These are phyloP conservation scores for Copromyces sp. DNA, from an alignment of 495 filamentous ascomycete species.

Conservation along the genomic window DNA sequence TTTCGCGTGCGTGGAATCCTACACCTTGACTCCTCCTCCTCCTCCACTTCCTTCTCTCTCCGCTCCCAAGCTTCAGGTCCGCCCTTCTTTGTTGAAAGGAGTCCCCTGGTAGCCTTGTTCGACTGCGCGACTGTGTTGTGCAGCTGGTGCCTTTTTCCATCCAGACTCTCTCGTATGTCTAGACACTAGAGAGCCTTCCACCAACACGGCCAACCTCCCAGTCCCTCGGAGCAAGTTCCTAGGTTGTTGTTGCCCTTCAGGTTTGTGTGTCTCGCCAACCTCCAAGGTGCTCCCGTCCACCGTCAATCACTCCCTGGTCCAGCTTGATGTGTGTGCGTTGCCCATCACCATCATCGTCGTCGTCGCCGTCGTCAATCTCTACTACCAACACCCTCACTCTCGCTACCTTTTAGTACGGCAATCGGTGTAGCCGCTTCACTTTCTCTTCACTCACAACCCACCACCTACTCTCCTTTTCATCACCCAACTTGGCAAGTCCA, in stretches of 20 bases:
- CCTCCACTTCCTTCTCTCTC: background rate
- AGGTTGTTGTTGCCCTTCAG: background rate
- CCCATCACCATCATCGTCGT: background rate
- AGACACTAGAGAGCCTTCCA: background rate
- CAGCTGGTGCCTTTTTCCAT: background rate
- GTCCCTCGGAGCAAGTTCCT: background rate
- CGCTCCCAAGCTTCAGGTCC: background rate
- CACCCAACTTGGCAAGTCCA: background rate
- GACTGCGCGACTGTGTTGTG: background rate
- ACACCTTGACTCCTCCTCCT: background rate
- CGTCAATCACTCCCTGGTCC: background rate
- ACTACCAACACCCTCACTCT: background rate
- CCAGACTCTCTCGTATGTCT: background rate
- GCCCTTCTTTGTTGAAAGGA: background rate
- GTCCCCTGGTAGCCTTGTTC: background rate
- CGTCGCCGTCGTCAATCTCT: background rate
- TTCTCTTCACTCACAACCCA: background rate
- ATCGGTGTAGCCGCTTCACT: background rate
- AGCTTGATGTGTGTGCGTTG: background rate
- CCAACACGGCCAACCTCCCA: background rate
- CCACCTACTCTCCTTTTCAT: background rate
- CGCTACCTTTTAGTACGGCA: background rate
- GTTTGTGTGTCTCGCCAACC: background rate
- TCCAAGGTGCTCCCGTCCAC: background rate
- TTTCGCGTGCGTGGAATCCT: background rate